phyloP scores from a whole-genome alignment of 352 stramenopile species.

The Globisporangium rhizosaccharum region DNA sequence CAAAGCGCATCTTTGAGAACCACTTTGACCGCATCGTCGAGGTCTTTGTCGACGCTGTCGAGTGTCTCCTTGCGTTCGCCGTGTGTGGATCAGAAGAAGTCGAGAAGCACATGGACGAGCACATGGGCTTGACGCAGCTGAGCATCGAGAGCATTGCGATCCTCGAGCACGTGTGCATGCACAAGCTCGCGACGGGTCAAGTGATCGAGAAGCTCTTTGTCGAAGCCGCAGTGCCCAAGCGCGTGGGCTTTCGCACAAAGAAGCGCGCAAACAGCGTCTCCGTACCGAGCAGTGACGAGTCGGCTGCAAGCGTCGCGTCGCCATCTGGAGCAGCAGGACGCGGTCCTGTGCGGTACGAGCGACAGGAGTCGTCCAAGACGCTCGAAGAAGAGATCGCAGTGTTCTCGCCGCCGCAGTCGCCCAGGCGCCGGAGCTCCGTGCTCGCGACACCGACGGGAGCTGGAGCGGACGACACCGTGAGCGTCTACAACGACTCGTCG shows the following conservation, averaged over 20 bases:
- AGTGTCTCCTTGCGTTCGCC: conserved; percentile 75
- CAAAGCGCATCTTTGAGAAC: conserved; percentile 77
- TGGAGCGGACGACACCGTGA: conserved; percentile 5
- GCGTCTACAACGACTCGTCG: conserved; percentile 64
- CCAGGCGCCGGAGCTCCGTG: conserved; percentile 28
- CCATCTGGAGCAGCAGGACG: conserved; percentile 12
- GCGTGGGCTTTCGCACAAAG: conserved; percentile 57
- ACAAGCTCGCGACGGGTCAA: conserved; percentile 65
- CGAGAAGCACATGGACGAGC: conserved; percentile 40
- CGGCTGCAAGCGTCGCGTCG: conserved; percentile 8
- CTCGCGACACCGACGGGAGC: conserved; percentile 8
- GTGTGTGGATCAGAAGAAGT: conserved; percentile 70
- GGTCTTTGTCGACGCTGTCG: conserved; percentile 76
- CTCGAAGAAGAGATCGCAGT: conserved; percentile 57
- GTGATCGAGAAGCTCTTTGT: conserved; percentile 65
- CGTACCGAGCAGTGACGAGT: conserved; percentile 1
- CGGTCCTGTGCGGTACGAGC: conserved; percentile 48
- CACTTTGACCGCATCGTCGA: conserved; percentile 73
- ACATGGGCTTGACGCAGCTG: conserved; percentile 55
- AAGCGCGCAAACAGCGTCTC: conserved; percentile 26
- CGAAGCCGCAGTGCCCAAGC: conserved; percentile 28
- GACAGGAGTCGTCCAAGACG: conserved; percentile 52
- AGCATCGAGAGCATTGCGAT: conserved; percentile 66
- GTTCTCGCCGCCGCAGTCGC: conserved; percentile 30
- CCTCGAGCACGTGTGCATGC: conserved; percentile 60